phyloP scores from a whole-genome alignment of 2,329 filamentous ascomycete genomes.

The Exophiala calicioides region DNA sequence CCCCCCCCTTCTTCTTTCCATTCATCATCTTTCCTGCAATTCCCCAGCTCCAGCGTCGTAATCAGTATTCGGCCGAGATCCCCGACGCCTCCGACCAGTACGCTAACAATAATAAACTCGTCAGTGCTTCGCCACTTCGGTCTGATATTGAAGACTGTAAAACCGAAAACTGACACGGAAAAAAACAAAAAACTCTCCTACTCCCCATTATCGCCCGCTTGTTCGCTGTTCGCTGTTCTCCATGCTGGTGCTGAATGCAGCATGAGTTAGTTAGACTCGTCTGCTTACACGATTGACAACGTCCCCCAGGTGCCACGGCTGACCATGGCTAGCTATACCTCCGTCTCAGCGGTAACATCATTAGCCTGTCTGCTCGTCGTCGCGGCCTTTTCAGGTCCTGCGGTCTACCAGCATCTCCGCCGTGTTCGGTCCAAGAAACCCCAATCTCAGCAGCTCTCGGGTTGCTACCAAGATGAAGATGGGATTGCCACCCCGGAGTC shows the following conservation, averaged over 20 bases:
- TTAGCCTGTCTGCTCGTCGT: slow-evolving; percentile 23
- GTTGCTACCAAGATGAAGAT: slow-evolving; percentile 68
- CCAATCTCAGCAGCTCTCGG: slow-evolving; percentile 28
- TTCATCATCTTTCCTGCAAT: too few relatives aligned
- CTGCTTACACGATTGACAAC: too few relatives aligned
- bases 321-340: slow-evolving; percentile 16
- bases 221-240: background rate
- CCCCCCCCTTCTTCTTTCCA: too few relatives aligned
- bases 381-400: slow-evolving; percentile 20
- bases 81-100: too few relatives aligned
- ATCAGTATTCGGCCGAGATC: too few relatives aligned
- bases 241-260: too few relatives aligned
- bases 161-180: too few relatives aligned
- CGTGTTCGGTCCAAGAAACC: slow-evolving; percentile 16
- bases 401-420: slow-evolving; percentile 11
- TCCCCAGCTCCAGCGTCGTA: too few relatives aligned
- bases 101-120: too few relatives aligned
- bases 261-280: too few relatives aligned
- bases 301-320: too few relatives aligned
- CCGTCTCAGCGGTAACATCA: slow-evolving; percentile 21
- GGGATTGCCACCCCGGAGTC: slow-evolving; percentile 67
- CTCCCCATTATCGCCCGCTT: background rate
- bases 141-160: background rate
- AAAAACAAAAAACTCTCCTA: too few relatives aligned
- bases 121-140: slow-evolving; percentile 1